Evolutionary conservation across 495 filamentous ascomycete species (phyloP), one percentile per base, ranked within the genome.

Genomic region (Xylaria castorea): DNA sequence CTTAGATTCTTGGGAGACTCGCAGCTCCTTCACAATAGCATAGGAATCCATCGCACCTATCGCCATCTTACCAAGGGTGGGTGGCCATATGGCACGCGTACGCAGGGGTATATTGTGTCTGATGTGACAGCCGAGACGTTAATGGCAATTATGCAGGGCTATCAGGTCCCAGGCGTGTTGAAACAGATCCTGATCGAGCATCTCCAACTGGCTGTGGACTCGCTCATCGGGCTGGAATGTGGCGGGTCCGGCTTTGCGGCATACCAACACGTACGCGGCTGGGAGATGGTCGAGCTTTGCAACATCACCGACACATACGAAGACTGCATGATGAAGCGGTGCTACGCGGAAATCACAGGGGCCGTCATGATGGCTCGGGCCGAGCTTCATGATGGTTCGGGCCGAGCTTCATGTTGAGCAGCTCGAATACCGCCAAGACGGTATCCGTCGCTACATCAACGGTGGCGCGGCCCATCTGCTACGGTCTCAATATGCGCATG

Each of bases 301-400:
- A 96, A 96, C 77, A 93, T 92, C 7, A 93, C 93, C 4, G 93
- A 95, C 77, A 92, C 95, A 0, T 96, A 95, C 74, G 93, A 93
- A 11, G 85, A 89, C 25, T 94, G 95, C 78, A 95, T 96, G 93
- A 89, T 94, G 63, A 91, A 93, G 61, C 95, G 95, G 80, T 91
- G 94, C 74, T 94, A 95, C 73, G 92, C 93, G 0, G 93, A 96
- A 79, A 95, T 93, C 80, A 95, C 93, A 1, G 94, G 92, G 12
- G 91, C 93, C 6, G 90, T 91, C 7, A 89, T 95, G 34, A 93
- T 91, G 11, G 91, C 89, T 0, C 84, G 95, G 0, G 87, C 86
- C 0, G 82, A 91, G 16, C 95, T 95, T 80, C 83, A 84, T 58
- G 86, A 93, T 91, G 11, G 91, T 89, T 0, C 84, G 95, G 0